Conservation (phyloP, 257 asterid genomes). For the Nicotiana sylvestris region DNA sequence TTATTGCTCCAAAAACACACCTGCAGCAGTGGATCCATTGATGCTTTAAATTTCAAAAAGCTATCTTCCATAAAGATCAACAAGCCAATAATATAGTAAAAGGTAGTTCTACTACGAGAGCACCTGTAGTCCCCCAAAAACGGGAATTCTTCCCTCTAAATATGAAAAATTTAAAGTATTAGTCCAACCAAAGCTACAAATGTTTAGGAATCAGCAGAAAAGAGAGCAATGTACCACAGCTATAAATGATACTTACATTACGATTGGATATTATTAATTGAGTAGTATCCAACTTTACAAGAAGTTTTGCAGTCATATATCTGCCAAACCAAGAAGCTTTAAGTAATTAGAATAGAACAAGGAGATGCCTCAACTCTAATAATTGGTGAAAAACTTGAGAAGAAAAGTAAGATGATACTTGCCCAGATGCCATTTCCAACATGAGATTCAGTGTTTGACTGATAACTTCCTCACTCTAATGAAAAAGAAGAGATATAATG, state of each 20-base stretch:
- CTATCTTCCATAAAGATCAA: slow-evolving; percentile 90
- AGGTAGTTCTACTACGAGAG: slow-evolving; percentile 90
- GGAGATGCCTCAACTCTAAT: not conserved
- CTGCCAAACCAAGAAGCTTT: slow-evolving; percentile 37
- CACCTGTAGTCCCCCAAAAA: slow-evolving; percentile 79
- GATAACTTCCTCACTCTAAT: slow-evolving; percentile 83
- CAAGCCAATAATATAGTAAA: slow-evolving; percentile 87
- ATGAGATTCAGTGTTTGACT: slow-evolving; percentile 86
- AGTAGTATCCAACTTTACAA: slow-evolving; percentile 88
- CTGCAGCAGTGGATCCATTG: slow-evolving; percentile 87
- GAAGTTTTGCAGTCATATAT: slow-evolving; percentile 92
- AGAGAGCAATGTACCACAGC: not conserved
- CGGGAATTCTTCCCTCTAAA: slow-evolving; percentile 90
- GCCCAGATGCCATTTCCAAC: slow-evolving; percentile 98
- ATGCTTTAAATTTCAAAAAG: slow-evolving; percentile 70
- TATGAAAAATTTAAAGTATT: not conserved
- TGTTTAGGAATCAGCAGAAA: not conserved
- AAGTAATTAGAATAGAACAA: not conserved
- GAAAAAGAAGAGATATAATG: slow-evolving; percentile 10
- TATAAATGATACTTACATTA: slow-evolving; percentile 49
- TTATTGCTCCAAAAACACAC: slow-evolving; percentile 26
- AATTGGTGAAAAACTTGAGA: not conserved
- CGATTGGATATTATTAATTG: slow-evolving; percentile 81
- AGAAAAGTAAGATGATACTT: slow-evolving; percentile 26
- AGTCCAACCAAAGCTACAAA: slow-evolving; percentile 9